These are phyloP conservation scores for Penicillium fuscoglaucum DNA, from an alignment of 2,329 filamentous ascomycete genomes.

Conservation along the genomic window DNA sequence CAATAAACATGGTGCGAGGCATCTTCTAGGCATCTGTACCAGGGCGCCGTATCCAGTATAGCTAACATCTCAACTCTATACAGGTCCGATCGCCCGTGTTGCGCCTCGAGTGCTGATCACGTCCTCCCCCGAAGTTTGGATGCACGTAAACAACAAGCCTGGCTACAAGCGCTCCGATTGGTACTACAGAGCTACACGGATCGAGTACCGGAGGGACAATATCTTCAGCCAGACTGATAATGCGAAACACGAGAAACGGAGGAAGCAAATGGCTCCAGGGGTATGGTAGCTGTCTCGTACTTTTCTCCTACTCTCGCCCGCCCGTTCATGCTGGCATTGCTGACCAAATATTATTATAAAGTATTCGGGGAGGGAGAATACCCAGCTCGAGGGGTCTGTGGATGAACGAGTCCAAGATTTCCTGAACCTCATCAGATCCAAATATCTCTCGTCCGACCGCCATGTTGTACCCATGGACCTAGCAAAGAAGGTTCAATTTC, in stretches of 20 bases:
- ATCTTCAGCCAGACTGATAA: conserved; percentile 23
- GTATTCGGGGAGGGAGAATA: conserved; percentile 59
- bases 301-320: background rate
- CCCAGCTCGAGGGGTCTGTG: conserved; percentile 51
- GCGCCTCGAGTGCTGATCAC: conserved; percentile 20
- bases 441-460: conserved; percentile 43
- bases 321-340: background rate
- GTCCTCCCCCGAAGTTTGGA: conserved; percentile 21
- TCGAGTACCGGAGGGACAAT: conserved; percentile 20
- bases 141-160: conserved; percentile 22
- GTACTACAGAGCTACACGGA: conserved; percentile 18
- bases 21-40: background rate
- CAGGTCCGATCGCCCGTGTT: conserved; percentile 20
- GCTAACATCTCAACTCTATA: background rate
- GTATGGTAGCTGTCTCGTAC: conserved; percentile 10
- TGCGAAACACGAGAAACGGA: conserved; percentile 16
- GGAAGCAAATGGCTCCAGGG: conserved; percentile 24
- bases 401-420: conserved; percentile 51
- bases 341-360: background rate
- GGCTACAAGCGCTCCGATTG: conserved; percentile 22
- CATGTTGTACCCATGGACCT: conserved; percentile 44
- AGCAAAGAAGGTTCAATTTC: conserved; percentile 52
- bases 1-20: conserved; percentile 18
- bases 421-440: conserved; percentile 50
- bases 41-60: background rate